phyloP scores from a whole-genome alignment of 2,329 filamentous ascomycete genomes.

The Arthrocladium fulminans region DNA sequence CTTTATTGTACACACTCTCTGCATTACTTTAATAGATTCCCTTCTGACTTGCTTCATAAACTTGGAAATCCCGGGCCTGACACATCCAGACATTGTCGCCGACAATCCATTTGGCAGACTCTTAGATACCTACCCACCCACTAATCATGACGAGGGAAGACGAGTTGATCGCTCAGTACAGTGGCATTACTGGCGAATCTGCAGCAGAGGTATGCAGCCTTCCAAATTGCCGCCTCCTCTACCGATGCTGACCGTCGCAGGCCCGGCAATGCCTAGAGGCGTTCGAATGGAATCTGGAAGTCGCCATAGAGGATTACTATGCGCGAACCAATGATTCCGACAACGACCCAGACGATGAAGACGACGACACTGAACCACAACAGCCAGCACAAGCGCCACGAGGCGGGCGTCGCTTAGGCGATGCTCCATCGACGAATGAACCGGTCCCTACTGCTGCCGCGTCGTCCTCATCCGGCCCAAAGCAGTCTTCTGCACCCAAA shows the following conservation, averaged over 20 bases:
- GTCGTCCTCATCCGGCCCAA: slow-evolving; percentile 27
- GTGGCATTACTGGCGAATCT: slow-evolving; percentile 46
- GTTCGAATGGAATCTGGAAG: slow-evolving; percentile 57
- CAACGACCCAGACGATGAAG: slow-evolving; percentile 23
- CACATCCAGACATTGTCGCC: too few relatives aligned
- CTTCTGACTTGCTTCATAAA: too few relatives aligned
- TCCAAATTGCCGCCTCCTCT: background rate
- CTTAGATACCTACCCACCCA: background rate
- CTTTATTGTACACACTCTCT: background rate
- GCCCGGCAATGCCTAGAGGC: slow-evolving; percentile 58
- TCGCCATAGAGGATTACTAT: slow-evolving; percentile 56
- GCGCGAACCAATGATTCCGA: slow-evolving; percentile 22
- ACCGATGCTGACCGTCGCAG: slow-evolving; percentile 33
- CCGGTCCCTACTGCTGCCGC: slow-evolving; percentile 24
- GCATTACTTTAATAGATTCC: background rate
- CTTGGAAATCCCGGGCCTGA: too few relatives aligned
- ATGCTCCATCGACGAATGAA: slow-evolving; percentile 21
- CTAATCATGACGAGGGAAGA: slow-evolving; percentile 24
- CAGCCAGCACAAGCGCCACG: slow-evolving; percentile 14
- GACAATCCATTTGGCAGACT: background rate
- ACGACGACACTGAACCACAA: slow-evolving; percentile 13
- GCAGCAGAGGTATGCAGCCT: slow-evolving; percentile 38
- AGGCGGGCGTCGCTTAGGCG: slow-evolving; percentile 29
- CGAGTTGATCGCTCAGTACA: slow-evolving; percentile 45
- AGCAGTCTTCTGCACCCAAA: slow-evolving; percentile 26